phyloP scores from a whole-genome alignment of 306 rosid species.

The Psophocarpus tetragonolobus region DNA sequence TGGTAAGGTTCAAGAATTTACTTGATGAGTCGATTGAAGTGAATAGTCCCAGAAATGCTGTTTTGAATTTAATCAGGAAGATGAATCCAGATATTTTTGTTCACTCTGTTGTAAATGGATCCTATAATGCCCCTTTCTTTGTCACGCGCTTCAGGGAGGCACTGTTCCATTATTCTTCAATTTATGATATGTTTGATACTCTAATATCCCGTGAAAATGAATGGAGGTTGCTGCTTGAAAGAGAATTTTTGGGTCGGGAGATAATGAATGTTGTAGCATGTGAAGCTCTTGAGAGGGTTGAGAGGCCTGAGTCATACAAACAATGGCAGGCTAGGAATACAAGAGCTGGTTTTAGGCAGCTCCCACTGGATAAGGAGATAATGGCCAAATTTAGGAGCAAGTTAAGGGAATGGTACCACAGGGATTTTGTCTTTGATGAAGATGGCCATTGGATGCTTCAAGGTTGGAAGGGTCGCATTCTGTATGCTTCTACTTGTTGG shows the following conservation, averaged over 20 bases:
- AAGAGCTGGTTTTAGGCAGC: constrained; percentile 71
- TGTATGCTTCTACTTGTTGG: constrained; percentile 73
- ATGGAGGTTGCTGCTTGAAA: constrained; percentile 63
- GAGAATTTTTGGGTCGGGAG: constrained; percentile 70
- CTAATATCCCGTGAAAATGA: constrained; percentile 48
- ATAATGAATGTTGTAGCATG: constrained; percentile 79
- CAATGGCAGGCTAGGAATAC: constrained; percentile 67
- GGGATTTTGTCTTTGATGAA: constrained; percentile 68
- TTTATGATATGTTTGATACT: constrained; percentile 60
- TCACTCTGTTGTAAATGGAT: constrained; percentile 53
- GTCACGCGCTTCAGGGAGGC: constrained; percentile 76
- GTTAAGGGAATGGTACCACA: constrained; percentile 60
- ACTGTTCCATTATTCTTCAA: constrained; percentile 66
- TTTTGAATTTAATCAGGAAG: constrained; percentile 64
- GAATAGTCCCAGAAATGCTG: constrained; percentile 65
- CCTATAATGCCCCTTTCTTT: constrained; percentile 81
- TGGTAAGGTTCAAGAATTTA: constrained; percentile 55
- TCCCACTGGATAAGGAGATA: constrained; percentile 62
- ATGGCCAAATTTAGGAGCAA: constrained; percentile 44
- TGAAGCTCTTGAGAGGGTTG: constrained; percentile 77
- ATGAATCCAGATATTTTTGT: constrained; percentile 68
- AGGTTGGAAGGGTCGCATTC: constrained; percentile 85
- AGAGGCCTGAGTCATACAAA: constrained; percentile 84
- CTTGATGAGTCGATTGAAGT: constrained; percentile 70
- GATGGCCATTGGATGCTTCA: constrained; percentile 76